Conservation (phyloP, 2,329 filamentous ascomycete species). For the Talaromyces sp. region DNA sequence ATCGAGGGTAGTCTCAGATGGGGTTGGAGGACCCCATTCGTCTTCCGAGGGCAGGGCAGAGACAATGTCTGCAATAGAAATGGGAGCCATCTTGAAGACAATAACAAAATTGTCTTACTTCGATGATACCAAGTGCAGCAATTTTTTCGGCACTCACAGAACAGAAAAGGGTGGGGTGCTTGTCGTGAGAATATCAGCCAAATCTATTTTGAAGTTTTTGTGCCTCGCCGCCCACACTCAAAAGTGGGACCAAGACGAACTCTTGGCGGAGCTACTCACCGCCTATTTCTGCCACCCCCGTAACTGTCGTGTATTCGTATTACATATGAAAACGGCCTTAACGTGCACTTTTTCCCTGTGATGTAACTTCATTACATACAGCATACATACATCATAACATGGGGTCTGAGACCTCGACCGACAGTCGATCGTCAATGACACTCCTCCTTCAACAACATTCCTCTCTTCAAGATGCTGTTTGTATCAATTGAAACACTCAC, state of each 20-base stretch:
- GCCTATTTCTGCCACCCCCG: conserved; percentile 11
- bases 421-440: not conserved
- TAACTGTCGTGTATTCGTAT: not conserved
- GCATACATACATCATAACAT: conserved; percentile 1
- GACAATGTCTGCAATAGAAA: conserved; percentile 63
- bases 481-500: not conserved
- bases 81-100: conserved; percentile 45
- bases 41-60: conserved; percentile 69
- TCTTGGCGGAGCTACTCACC: conserved; percentile 10
- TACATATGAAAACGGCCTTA: not conserved
- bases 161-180: conserved; percentile 4
- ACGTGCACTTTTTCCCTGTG: not conserved
- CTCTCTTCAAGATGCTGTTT: not conserved
- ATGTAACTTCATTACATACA: conserved; percentile 10
- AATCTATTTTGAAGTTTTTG: conserved; percentile 18
- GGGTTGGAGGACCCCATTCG: conserved; percentile 81
- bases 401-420: not conserved
- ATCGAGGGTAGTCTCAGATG: conserved; percentile 82
- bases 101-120: not conserved
- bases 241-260: conserved; percentile 11
- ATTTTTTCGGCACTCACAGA: not conserved
- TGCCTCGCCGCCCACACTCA: conserved; percentile 13
- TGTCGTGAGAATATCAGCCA: conserved; percentile 3
- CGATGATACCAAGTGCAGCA: not conserved
- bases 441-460: not conserved